Percentiles rank a stretch among this genome's conserved stretches.
Conservation (phyloP, 1,139 yeast genomes). For the Geotrichum bryndzae region DNA sequence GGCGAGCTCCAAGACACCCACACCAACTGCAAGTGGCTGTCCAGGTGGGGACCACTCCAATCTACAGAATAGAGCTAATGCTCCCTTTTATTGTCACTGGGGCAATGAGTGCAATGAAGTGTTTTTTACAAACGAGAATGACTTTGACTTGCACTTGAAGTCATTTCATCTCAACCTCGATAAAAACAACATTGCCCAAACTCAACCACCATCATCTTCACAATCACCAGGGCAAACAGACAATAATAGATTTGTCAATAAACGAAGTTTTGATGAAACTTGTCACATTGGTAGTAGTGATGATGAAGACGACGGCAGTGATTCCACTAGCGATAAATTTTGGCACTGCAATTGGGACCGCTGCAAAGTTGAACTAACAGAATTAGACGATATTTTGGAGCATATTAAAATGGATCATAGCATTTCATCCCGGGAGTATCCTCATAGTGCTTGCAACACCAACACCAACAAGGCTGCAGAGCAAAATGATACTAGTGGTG, state of each 20-base stretch:
- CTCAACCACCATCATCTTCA: background rate
- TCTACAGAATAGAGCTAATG: background rate
- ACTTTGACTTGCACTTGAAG: conserved; percentile 31
- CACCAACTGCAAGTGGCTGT: background rate
- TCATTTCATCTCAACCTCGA: conserved; percentile 18
- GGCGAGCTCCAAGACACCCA: background rate
- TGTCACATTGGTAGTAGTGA: background rate
- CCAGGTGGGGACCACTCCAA: background rate
- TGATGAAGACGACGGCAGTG: background rate
- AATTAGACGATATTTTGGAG: conserved; percentile 32
- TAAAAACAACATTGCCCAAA: background rate
- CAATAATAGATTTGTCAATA: conserved; percentile 5
- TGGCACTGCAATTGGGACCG: conserved; percentile 38
- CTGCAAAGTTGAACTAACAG: conserved; percentile 31
- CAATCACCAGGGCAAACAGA: conserved; percentile 15
- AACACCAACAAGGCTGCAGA: background rate
- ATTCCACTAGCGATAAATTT: background rate
- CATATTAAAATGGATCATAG: conserved; percentile 35
- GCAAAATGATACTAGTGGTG: background rate
- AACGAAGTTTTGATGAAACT: conserved; percentile 7
- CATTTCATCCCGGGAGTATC: conserved; percentile 24
- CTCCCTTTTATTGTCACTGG: conserved; percentile 35
- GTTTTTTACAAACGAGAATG: conserved; percentile 27
- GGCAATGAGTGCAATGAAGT: conserved; percentile 32
- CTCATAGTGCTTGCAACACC: conserved; percentile 15